Conservation (phyloP, 768 basidiomycete species). For the Rhodotorula babjevae region DNA sequence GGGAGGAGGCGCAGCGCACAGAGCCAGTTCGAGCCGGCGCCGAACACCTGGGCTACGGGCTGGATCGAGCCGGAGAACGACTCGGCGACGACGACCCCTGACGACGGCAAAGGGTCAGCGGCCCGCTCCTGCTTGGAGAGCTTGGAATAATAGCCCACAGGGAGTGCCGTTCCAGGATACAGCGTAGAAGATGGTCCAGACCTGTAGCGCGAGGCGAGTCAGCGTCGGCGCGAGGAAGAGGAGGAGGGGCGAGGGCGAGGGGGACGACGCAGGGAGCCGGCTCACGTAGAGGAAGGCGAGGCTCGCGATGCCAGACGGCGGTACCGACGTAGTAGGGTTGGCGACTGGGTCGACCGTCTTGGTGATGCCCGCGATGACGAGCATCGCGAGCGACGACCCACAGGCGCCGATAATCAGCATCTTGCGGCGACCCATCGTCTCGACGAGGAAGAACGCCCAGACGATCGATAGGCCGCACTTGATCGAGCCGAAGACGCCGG, state of each 20-base stretch:
- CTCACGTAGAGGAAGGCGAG: conserved; percentile 42
- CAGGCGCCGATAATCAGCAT: conserved; percentile 51
- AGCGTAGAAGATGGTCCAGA: conserved; percentile 42
- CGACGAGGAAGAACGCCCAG: conserved; percentile 45
- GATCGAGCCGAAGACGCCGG: conserved; percentile 55
- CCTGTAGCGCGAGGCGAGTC: no score
- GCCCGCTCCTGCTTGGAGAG: no score
- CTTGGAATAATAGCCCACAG: conserved; percentile 37
- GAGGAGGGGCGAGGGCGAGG: no score
- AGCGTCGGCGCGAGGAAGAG: no score
- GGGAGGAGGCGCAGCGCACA: no score
- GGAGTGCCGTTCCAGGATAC: conserved; percentile 47
- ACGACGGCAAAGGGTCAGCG: no score
- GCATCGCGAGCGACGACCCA: conserved; percentile 49
- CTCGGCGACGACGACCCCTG: conserved; percentile 52
- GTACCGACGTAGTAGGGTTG: conserved; percentile 6
- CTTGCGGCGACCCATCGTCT: conserved; percentile 31
- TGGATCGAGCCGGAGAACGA: conserved; percentile 49
- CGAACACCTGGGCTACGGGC: conserved; percentile 41
- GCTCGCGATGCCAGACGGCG: conserved; percentile 39
- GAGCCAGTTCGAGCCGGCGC: conserved; percentile 37
- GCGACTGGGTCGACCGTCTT: conserved; percentile 52
- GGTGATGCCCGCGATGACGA: conserved; percentile 50
- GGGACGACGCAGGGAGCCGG: no score
- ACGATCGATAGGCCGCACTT: conserved; percentile 48